These are phyloP conservation scores for Alternaria gaisen DNA, from an alignment of 2,329 filamentous ascomycete species.

Conservation along the genomic window DNA sequence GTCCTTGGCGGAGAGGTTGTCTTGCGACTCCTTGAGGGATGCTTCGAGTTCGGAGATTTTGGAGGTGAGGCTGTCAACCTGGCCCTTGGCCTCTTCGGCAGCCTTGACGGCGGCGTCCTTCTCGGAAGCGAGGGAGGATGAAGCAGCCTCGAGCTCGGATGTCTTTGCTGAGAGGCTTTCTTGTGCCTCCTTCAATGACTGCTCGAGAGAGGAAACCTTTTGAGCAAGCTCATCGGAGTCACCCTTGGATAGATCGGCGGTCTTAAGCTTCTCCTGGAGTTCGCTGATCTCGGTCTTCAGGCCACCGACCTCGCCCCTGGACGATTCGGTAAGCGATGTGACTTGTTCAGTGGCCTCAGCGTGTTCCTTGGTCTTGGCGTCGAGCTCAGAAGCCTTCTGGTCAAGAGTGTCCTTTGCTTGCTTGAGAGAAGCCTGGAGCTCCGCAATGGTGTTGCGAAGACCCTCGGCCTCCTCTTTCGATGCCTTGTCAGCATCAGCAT, in stretches of 20 bases:
- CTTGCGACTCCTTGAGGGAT: slow-evolving; percentile 35
- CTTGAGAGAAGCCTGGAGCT: slow-evolving; percentile 37
- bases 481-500: slow-evolving; percentile 30
- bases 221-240: slow-evolving; percentile 36
- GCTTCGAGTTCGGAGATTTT: slow-evolving; percentile 41
- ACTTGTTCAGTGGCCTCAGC: slow-evolving; percentile 23
- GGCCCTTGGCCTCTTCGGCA: slow-evolving; percentile 36
- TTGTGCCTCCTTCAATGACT: slow-evolving; percentile 39
- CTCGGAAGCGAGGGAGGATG: slow-evolving; percentile 29
- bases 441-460: slow-evolving; percentile 35
- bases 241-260: slow-evolving; percentile 35
- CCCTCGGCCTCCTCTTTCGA: slow-evolving; percentile 32
- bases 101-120: slow-evolving; percentile 35
- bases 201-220: slow-evolving; percentile 40
- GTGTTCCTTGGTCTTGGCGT: slow-evolving; percentile 30
- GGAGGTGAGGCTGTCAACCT: slow-evolving; percentile 30
- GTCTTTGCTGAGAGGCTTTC: slow-evolving; percentile 34
- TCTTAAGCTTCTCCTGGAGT: slow-evolving; percentile 35
- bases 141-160: slow-evolving; percentile 32
- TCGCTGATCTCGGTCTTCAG: slow-evolving; percentile 37
- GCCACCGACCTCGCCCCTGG: slow-evolving; percentile 33
- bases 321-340: slow-evolving; percentile 27
- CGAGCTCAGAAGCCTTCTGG: slow-evolving; percentile 31
- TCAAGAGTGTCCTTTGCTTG: slow-evolving; percentile 29
- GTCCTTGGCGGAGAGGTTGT: slow-evolving; percentile 31